Evolutionary conservation across 208 protist species (phyloP), one percentile per base, ranked within the genome.

Genomic region (Lotmaria passim): DNA sequence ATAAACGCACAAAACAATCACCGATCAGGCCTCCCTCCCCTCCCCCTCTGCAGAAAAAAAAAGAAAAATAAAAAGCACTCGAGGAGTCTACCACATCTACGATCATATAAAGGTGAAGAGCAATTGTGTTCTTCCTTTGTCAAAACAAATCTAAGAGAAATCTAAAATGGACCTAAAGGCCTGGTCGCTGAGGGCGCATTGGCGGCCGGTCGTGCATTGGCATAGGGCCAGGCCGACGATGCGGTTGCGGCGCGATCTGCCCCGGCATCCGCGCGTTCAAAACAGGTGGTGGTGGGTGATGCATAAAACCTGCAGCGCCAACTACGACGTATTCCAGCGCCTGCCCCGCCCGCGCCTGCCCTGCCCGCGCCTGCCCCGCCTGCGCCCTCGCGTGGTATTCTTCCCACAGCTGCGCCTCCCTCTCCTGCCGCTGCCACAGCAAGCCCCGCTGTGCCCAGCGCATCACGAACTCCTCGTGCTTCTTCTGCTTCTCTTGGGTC

Each of bases 401-500:
- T 17, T 72, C 76, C 15, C 47, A 48, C 26, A 71, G 21, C 53
- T 78, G 76, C 21, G 70, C 76, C 21, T 69, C 58, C 33, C 28
- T 26, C 57, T 82, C 76, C 30, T 77, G 65, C 38, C 47, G 55
- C 65, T 82, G 62, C 69, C 62, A 66, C 38, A 61, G 15, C 34
- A 82, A 39, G 0, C 76, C 76, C 12, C 76, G 55, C 70, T 30
- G 44, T n/a, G 76, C 76, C 76, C 76, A 82, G 23, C 39, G 59
- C 51, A 58, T 36, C n/a, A 73, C 26, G 36, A 69, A 69, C 19
- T 24, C 44, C 1, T 68, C 65, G 19, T 59, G 70, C 47, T 55
- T 52, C 39, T 47, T 51, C 51, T 78, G 53, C 63, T 76, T 82
- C 23, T 19, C 43, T n/a, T 0, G 46, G 2, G 38, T 50, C 30